phyloP scores from a whole-genome alignment of 257 asterid genomes.

The Forsythia suspensa region DNA sequence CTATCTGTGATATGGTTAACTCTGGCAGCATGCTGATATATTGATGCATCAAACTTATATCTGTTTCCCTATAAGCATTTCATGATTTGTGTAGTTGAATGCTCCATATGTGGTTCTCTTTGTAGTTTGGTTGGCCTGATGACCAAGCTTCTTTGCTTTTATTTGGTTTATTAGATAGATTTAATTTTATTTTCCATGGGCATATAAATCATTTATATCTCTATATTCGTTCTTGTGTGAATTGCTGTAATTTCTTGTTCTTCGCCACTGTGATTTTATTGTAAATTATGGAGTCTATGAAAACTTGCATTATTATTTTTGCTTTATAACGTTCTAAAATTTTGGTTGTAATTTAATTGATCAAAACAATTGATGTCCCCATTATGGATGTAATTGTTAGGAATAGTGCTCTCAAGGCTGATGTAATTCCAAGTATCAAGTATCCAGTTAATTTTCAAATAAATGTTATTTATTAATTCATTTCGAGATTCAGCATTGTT shows the following conservation, averaged over 20 bases:
- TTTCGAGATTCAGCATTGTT: not conserved
- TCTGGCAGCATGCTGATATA: slow-evolving; percentile 16
- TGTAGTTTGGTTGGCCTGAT: not conserved
- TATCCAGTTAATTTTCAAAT: not conserved
- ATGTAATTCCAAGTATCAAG: not conserved
- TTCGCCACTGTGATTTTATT: not conserved
- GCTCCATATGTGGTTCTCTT: not conserved
- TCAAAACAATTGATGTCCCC: not conserved
- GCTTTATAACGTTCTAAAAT: not conserved
- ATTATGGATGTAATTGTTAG: not conserved
- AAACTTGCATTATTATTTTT: not conserved
- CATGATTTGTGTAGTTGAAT: not conserved
- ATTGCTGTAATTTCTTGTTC: not conserved
- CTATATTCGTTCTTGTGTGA: not conserved
- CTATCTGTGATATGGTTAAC: not conserved
- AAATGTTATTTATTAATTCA: too few relatives aligned
- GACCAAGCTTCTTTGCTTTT: not conserved
- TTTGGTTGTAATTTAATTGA: too few relatives aligned
- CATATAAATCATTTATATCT: not conserved
- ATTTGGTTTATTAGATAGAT: not conserved
- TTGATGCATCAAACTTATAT: not conserved
- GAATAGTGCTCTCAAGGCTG: not conserved
- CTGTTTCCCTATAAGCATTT: not conserved
- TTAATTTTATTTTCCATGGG: not conserved
- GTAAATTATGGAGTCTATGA: not conserved